phyloP scores from a whole-genome alignment of 805 yeast genomes.

The Pachysolen tannophilus region DNA sequence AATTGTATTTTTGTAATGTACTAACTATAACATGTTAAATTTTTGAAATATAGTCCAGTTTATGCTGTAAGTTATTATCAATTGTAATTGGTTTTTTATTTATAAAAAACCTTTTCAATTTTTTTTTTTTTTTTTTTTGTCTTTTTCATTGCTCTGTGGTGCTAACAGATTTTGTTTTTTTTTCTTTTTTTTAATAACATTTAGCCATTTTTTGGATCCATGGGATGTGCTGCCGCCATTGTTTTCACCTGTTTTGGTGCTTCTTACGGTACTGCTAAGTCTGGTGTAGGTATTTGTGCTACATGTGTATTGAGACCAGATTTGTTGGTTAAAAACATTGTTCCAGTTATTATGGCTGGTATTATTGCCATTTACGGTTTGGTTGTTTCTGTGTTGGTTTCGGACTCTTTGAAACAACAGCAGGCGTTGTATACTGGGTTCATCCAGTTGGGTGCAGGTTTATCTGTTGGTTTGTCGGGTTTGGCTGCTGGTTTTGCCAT shows the following conservation, averaged over 20 bases:
- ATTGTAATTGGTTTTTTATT: too few species aligned
- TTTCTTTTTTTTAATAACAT: neutral
- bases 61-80: conserved; percentile 49
- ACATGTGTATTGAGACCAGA: conserved; percentile 97
- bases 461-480: conserved; percentile 95
- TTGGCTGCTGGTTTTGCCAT: conserved; percentile 98
- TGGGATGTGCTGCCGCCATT: conserved; percentile 99
- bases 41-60: conserved; percentile 46
- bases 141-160: too few species aligned
- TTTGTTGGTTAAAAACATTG: conserved; percentile 83
- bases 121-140: too few species aligned
- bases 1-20: too few species aligned
- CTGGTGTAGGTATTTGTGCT: conserved; percentile 99
- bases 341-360: conserved; percentile 99
- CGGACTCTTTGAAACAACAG: conserved; percentile 79
- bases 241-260: conserved; percentile 99
- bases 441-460: conserved; percentile 97
- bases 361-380: conserved; percentile 97
- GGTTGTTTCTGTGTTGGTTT: conserved; percentile 91
- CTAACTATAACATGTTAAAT: too few species aligned
- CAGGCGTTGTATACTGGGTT: conserved; percentile 96
- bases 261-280: conserved; percentile 97
- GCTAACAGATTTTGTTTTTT: conserved; percentile 4
- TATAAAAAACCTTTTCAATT: too few species aligned
- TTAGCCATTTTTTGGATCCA: conserved; percentile 97